Percentiles rank a stretch among this genome's conserved stretches.
phyloP scores from a whole-genome alignment of 768 basidiomycete species.

The Leccinum truebloodii region DNA sequence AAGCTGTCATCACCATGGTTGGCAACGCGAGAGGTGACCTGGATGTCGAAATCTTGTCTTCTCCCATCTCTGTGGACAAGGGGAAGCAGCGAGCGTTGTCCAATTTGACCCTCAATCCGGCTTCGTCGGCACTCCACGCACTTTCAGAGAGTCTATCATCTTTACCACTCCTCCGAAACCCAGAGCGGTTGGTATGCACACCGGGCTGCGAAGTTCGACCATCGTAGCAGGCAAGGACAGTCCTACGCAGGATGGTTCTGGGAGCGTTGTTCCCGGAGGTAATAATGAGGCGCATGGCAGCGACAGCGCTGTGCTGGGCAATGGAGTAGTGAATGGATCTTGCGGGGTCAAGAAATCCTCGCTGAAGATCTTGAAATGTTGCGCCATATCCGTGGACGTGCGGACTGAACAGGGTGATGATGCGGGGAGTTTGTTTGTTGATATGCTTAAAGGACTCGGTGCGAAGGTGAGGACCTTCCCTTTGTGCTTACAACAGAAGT shows the following conservation, averaged over 20 bases:
- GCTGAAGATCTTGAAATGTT: slow-evolving; percentile 65
- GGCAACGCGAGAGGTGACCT: slow-evolving; percentile 10
- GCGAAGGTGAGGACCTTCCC: slow-evolving; percentile 59
- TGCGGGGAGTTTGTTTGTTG: slow-evolving; percentile 76
- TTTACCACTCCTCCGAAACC: too few relatives aligned
- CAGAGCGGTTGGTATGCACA: too few relatives aligned
- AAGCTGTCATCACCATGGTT: neutral
- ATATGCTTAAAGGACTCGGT: slow-evolving; percentile 79
- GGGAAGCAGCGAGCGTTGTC: slow-evolving; percentile 21
- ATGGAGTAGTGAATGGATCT: slow-evolving; percentile 22
- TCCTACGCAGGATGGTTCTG: too few relatives aligned
- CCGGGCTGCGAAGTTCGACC: too few relatives aligned
- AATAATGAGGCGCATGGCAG: slow-evolving; percentile 22
- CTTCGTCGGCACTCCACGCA: neutral
- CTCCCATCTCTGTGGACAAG: slow-evolving; percentile 21
- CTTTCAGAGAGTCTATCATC: too few relatives aligned
- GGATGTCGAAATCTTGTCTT: slow-evolving; percentile 17
- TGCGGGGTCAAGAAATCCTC: slow-evolving; percentile 32
- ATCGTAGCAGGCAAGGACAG: too few relatives aligned
- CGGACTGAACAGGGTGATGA: slow-evolving; percentile 73
- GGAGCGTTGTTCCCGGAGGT: too few relatives aligned
- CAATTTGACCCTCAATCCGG: slow-evolving; percentile 28
- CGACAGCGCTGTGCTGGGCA: slow-evolving; percentile 17
- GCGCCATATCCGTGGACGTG: slow-evolving; percentile 85
- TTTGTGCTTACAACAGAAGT: neutral